A percentile compares a stretch with the other conserved stretches of the same genome.
phyloP scores from a whole-genome alignment of 345 rosid genomes.

The Aquilaria yunnanensis region DNA sequence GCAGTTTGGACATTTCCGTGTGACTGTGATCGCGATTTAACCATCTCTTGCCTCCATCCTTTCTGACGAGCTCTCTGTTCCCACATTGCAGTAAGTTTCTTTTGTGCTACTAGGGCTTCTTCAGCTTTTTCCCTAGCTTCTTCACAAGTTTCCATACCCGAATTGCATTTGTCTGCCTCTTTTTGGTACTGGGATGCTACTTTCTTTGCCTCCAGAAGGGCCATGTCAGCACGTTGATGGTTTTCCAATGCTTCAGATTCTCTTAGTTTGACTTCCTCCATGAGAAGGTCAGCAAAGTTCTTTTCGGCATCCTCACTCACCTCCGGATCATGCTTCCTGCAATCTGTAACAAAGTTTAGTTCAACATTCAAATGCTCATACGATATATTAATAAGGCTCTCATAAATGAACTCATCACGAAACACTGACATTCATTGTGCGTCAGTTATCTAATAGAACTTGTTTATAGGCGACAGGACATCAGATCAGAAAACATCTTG shows the following conservation, averaged over 20 bases:
- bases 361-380: neutral
- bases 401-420: no score
- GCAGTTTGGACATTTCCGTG: constrained; percentile 45
- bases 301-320: constrained; percentile 78
- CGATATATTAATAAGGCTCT: no score
- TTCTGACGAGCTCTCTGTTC: constrained; percentile 76
- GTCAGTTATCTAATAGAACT: no score
- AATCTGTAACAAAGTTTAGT: constrained; percentile 35
- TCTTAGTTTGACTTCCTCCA: constrained; percentile 76
- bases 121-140: constrained; percentile 91
- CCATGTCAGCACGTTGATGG: constrained; percentile 65
- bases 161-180: constrained; percentile 96
- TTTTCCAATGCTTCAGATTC: constrained; percentile 77
- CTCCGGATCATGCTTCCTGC: constrained; percentile 80
- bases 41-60: constrained; percentile 74
- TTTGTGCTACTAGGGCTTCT: constrained; percentile 58
- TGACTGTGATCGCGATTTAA: constrained; percentile 34
- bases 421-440: no score
- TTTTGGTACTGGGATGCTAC: constrained; percentile 84
- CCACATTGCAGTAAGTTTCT: constrained; percentile 71
- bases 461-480: no score
- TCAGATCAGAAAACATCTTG: no score
- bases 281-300: constrained; percentile 68
- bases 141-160: constrained; percentile 98
- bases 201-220: constrained; percentile 94